Evolutionary conservation across 768 basidiomycete species (phyloP).

Genomic region (Naganishia onofrii): DNA sequence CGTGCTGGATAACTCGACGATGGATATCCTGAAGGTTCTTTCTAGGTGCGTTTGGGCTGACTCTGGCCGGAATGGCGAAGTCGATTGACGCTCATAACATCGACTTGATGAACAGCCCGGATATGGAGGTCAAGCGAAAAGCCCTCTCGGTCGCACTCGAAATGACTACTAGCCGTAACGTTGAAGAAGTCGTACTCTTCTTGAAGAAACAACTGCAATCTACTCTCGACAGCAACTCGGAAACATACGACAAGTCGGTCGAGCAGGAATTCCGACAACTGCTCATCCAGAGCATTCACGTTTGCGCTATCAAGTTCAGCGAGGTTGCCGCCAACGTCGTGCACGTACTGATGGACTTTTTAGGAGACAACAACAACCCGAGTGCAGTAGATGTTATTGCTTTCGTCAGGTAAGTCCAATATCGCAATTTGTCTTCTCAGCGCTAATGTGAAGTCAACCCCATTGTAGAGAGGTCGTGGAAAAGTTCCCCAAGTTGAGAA

Average conservation of each 20-base stretch:
- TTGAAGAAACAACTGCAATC: slow-evolving; percentile 95
- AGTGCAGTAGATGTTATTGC: slow-evolving; percentile 93
- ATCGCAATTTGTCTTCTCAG: neutral
- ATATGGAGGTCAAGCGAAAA: slow-evolving; percentile 94
- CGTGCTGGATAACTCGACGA: slow-evolving; percentile 83
- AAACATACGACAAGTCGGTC: slow-evolving; percentile 78
- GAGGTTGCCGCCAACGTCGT: slow-evolving; percentile 95
- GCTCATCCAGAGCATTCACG: slow-evolving; percentile 93
- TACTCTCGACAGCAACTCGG: slow-evolving; percentile 74
- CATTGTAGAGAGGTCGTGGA: slow-evolving; percentile 81
- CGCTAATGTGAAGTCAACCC: neutral
- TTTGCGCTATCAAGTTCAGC: slow-evolving; percentile 92
- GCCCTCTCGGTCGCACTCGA: slow-evolving; percentile 83
- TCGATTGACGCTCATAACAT: slow-evolving; percentile 10
- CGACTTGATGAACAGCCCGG: slow-evolving; percentile 61
- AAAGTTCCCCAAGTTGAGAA: slow-evolving; percentile 85
- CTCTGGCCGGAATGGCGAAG: neutral
- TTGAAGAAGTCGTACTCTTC: slow-evolving; percentile 93
- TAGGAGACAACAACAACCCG: slow-evolving; percentile 90
- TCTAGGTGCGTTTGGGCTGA: slow-evolving; percentile 60
- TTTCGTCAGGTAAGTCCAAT: slow-evolving; percentile 60
- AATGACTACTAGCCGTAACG: slow-evolving; percentile 90
- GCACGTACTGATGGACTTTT: slow-evolving; percentile 60
- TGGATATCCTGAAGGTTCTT: slow-evolving; percentile 90
- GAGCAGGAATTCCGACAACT: slow-evolving; percentile 80